Evolutionary conservation across 139 green algal species (phyloP), one percentile per base, ranked within the genome.

Genomic region (Chlorella sp.): DNA sequence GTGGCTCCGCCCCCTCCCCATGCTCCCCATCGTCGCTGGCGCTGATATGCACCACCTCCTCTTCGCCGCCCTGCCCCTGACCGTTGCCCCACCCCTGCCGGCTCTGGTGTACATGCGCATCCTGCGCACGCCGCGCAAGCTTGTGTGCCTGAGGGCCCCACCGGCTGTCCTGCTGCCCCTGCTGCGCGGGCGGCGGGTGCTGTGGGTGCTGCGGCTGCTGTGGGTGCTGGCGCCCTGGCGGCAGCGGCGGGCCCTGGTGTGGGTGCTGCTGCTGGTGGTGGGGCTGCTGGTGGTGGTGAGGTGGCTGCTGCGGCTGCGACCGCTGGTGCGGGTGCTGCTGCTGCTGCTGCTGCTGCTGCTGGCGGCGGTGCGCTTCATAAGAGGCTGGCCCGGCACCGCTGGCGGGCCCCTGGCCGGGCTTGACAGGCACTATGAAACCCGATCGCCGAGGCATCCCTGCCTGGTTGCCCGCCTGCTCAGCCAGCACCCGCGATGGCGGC

Each of bases 381-480:
- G 26, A 42, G 28, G 69, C 26, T 34, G 40, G 26, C 26, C 30
- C 48, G 22, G 16, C 53, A 21, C 42, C 39, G 85, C n/a, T 69
- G 68, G 26, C 53, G 81, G 32, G 48, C 30, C 81, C 32, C 22
- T 53, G 40, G 57, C 57, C 39, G 19, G 60, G 36, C 60, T 84
- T 89, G 24, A n/a, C 26, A 0, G 87, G 87, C 39, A 90, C 78
- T 30, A 71, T 61, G 39, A 90, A 86, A 28, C 87, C 87, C 2
- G 87, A 90, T 14, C 87, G 77, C 7, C 87, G 86, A n/a, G 12
- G 77, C 40, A 11, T 42, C 89, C 7, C 26, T 48, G 75, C 75
- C 57, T 83, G 69, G 86, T 95, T 91, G 75, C 9, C 28, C 9
- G 64, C 37, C 83, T 84, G 86, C 75, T 89, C 75, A 1, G 75